Conservation (phyloP, 129 eudicot species). For the Daucus carota region DH1_v3.0 NC_030385.2:18297501-18298000, state of each 20-base stretch:
- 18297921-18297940: neutral
- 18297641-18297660: neutral
- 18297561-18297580: neutral
- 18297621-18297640: too few species aligned
- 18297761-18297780: neutral
- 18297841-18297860: neutral
- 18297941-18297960: neutral
- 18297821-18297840: neutral
- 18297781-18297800: neutral
- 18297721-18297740: neutral
- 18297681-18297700: neutral
- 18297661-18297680: neutral
- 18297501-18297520: too few species aligned
- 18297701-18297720: neutral
- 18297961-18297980: neutral
- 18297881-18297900: neutral
- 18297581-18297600: neutral
- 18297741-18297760: neutral
- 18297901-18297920: neutral
- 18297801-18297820: neutral
- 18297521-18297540: conserved; percentile 97
- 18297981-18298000: neutral
- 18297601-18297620: neutral
- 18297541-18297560: conserved; percentile 43
- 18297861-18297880: too few species aligned